Percentiles rank a stretch among this genome's conserved stretches.
These are phyloP conservation scores for Populus trichocarpa DNA, from an alignment of 441 rosid genomes.

Conservation along the genomic window DNA sequence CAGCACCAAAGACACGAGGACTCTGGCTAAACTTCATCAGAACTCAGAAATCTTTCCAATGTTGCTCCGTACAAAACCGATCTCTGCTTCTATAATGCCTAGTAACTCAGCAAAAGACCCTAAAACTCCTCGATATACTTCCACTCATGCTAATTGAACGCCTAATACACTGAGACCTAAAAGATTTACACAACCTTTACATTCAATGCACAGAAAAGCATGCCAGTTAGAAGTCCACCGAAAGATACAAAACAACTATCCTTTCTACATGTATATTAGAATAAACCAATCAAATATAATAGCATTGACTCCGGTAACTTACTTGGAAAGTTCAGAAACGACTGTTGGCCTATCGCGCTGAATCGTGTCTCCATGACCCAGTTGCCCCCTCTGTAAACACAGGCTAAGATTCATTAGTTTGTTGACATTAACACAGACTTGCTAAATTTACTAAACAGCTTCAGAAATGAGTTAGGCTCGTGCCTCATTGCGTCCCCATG, in stretches of 20 bases:
- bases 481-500: conserved; percentile 99
- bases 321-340: conserved; percentile 92
- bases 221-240: neutral
- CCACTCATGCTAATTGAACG: neutral
- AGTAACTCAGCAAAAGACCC: neutral
- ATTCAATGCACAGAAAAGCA: neutral
- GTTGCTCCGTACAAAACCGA: neutral
- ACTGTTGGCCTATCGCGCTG: conserved; percentile 92
- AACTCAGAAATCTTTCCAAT: neutral
- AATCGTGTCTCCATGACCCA: conserved; percentile 90
- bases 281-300: neutral
- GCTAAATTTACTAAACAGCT: conserved; percentile 2
- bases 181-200: neutral
- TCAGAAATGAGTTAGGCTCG: conserved; percentile 15
- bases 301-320: conserved; percentile 18
- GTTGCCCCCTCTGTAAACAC: conserved; percentile 76
- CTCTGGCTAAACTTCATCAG: neutral
- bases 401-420: conserved; percentile 19
- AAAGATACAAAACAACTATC: neutral
- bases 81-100: neutral
- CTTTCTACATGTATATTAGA: neutral
- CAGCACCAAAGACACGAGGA: neutral
- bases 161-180: neutral
- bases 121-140: neutral
- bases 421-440: conserved; percentile 4